Percentiles rank a stretch among this genome's conserved stretches.
phyloP scores from a whole-genome alignment of 1,284 basidiomycete genomes.

The Microstroma glucosiphilum region DNA sequence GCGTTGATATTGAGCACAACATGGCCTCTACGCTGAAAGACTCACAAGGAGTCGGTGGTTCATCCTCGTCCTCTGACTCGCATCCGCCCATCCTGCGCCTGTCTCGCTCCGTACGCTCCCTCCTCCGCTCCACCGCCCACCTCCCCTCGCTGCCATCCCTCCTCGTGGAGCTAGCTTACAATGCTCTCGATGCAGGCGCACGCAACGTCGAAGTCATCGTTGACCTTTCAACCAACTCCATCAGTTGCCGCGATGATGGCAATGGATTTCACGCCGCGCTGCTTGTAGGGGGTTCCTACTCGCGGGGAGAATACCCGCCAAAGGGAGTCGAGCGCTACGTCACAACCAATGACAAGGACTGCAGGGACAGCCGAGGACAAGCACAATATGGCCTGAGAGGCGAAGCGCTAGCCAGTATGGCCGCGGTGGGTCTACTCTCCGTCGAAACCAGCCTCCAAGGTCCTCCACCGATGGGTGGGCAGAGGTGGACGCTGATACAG shows the following conservation, averaged over 20 bases:
- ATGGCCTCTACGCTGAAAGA: too few species aligned
- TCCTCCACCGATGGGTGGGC: not conserved
- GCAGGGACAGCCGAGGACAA: not conserved
- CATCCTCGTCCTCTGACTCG: too few species aligned
- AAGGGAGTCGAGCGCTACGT: conserved; percentile 5
- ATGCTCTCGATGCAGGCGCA: conserved; percentile 3
- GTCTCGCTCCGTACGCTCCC: conserved; percentile 3
- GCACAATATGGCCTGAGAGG: not conserved
- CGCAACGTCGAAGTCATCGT: not conserved
- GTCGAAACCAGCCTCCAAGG: not conserved
- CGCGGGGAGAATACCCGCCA: not conserved
- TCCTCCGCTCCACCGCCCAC: conserved; percentile 2
- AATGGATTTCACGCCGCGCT: not conserved
- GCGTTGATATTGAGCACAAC: too few species aligned
- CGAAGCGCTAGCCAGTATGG: conserved; percentile 5
- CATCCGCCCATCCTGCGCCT: conserved; percentile 2
- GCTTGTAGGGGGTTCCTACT: not conserved
- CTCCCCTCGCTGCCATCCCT: conserved; percentile 3
- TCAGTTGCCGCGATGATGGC: conserved; percentile 1
- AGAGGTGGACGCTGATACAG: conserved; percentile 2
- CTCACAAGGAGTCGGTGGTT: too few species aligned
- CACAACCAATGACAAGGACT: not conserved
- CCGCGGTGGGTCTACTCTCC: not conserved
- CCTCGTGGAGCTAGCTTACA: not conserved
- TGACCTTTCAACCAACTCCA: not conserved